phyloP scores from a whole-genome alignment of 352 stramenopile genomes.

The Globisporangium nagaii region DNA sequence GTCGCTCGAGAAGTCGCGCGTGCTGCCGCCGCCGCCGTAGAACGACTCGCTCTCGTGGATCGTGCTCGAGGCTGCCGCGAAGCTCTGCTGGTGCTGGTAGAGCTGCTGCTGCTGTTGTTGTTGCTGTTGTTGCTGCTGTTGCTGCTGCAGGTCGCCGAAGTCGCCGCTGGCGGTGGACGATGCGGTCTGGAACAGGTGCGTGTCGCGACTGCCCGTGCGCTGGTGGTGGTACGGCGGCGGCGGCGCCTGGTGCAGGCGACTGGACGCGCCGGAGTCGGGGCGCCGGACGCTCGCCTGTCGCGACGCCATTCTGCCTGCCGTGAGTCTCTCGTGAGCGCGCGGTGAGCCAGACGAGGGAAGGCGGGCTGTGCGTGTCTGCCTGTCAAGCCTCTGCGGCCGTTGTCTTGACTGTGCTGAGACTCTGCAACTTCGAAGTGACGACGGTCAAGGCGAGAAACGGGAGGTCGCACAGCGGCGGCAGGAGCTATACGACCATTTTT shows the following conservation, averaged over 20 bases:
- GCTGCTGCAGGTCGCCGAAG: not conserved
- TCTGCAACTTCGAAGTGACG: not conserved
- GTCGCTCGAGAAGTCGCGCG: slow-evolving; percentile 3
- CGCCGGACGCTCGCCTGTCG: slow-evolving; percentile 9
- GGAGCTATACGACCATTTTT: too few species aligned
- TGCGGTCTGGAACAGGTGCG: not conserved
- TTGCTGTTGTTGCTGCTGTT: not conserved
- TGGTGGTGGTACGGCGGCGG: slow-evolving; percentile 1
- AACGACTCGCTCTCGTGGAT: not conserved
- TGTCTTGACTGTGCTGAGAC: not conserved
- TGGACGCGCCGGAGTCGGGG: not conserved
- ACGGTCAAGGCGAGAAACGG: not conserved
- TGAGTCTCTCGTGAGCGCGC: not conserved
- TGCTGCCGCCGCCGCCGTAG: not conserved
- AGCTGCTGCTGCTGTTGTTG: not conserved
- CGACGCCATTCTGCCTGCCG: not conserved
- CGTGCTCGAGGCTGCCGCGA: not conserved
- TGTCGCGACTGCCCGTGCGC: slow-evolving; percentile 4
- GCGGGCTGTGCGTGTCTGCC: not conserved
- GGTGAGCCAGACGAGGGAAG: not conserved
- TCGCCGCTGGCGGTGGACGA: slow-evolving; percentile 1
- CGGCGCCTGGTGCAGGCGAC: too few species aligned
- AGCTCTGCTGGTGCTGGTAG: too few species aligned
- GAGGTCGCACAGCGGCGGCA: too few species aligned
- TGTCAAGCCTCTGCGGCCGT: not conserved